These are phyloP conservation scores for Camellia granthamiana DNA, from an alignment of 148 eudicot species.

Conservation along the genomic window DNA sequence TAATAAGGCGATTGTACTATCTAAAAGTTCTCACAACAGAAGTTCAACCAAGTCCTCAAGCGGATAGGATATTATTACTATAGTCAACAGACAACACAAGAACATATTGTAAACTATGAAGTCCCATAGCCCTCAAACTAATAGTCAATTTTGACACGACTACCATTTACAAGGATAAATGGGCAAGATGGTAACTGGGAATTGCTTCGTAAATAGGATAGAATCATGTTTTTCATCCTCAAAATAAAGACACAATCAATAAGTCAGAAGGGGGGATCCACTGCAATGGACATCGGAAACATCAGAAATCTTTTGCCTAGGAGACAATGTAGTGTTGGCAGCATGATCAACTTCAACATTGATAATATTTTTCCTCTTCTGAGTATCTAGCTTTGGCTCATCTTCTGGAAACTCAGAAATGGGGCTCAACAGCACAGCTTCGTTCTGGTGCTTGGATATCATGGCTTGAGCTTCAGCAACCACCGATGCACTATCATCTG, in stretches of 20 bases:
- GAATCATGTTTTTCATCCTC: background rate
- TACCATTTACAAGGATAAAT: background rate
- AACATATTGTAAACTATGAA: background rate
- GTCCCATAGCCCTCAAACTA: background rate
- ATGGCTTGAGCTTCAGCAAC: constrained; percentile 73
- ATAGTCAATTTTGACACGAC: background rate
- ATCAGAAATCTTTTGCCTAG: constrained; percentile 74
- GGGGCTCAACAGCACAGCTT: constrained; percentile 29
- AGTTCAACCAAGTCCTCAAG: background rate
- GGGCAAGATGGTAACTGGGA: background rate
- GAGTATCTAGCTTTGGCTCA: constrained; percentile 37
- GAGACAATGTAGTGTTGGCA: constrained; percentile 55
- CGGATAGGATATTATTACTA: background rate
- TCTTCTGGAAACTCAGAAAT: constrained; percentile 44
- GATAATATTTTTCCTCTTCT: constrained; percentile 63
- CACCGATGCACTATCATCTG: constrained; percentile 62
- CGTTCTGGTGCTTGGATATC: constrained; percentile 49
- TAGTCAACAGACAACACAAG: constrained; percentile 17
- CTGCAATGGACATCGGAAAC: constrained; percentile 72
- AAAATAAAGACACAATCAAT: constrained; percentile 24
- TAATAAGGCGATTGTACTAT: background rate
- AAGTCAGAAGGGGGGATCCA: constrained; percentile 55
- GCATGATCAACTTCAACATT: constrained; percentile 68
- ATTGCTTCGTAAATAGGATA: background rate
- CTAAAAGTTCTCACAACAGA: background rate